Percentiles rank a stretch among this genome's conserved stretches.
Evolutionary conservation across 352 stramenopile genomes (phyloP).

Genomic region (Pythium volutum): DNA sequence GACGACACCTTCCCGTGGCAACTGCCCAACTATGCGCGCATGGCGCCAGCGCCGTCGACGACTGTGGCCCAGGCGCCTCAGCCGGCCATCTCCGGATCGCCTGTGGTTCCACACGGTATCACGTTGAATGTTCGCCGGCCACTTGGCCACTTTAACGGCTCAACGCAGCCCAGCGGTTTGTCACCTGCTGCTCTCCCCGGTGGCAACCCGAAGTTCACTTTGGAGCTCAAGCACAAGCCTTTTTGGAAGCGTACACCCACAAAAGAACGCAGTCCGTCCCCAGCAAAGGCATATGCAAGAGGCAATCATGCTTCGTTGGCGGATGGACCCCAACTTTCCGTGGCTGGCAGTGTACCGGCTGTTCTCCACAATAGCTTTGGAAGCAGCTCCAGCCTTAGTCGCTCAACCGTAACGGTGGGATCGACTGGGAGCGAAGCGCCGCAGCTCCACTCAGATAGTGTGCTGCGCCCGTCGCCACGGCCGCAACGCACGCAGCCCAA

Average conservation of each 20-base stretch:
- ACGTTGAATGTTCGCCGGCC: conserved; percentile 19
- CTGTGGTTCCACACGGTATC: neutral
- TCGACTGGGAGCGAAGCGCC: neutral
- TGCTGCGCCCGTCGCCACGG: conserved; percentile 3
- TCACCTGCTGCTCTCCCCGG: neutral
- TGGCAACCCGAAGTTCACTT: neutral
- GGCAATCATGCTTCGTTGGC: neutral
- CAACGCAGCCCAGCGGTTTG: neutral
- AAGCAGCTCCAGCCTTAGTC: neutral
- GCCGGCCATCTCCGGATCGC: neutral
- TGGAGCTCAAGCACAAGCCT: conserved; percentile 23
- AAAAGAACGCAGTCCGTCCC: conserved; percentile 2
- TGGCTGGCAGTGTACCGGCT: neutral
- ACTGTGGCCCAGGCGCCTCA: neutral
- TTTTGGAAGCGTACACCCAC: conserved; percentile 14
- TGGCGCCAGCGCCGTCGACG: neutral
- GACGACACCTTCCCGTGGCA: conserved; percentile 29
- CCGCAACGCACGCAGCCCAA: neutral
- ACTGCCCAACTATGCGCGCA: conserved; percentile 21
- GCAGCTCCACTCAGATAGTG: neutral
- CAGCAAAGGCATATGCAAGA: neutral
- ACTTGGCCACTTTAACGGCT: conserved; percentile 3
- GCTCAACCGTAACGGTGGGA: neutral
- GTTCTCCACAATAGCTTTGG: neutral
- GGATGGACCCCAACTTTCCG: neutral